A percentile compares a stretch with the other conserved stretches of the same genome.
Evolutionary conservation across 139 green algal genomes (phyloP).

Genomic region (Yamagishiella unicocca): DNA sequence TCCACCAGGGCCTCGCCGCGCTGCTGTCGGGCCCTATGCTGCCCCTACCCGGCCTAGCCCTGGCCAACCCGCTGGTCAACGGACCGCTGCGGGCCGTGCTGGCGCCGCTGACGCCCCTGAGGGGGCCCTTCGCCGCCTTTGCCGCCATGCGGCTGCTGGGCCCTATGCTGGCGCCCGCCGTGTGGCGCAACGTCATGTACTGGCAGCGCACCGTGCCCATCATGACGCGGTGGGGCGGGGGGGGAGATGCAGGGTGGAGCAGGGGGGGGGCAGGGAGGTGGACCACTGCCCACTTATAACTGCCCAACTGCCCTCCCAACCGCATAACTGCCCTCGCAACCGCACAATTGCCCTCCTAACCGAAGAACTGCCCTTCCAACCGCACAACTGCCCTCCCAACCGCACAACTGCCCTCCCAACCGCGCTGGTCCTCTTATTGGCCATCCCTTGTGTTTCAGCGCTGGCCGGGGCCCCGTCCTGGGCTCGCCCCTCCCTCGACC

Average conservation of each 20-base stretch:
- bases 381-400: neutral
- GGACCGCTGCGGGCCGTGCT: neutral
- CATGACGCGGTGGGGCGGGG: neutral
- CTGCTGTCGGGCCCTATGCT: neutral
- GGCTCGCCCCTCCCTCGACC: neutral
- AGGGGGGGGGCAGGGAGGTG: neutral
- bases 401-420: neutral
- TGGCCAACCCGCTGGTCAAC: neutral
- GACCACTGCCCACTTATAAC: neutral
- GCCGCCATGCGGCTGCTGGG: slow-evolving; percentile 5
- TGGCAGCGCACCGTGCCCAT: slow-evolving; percentile 55
- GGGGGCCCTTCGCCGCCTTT: slow-evolving; percentile 25
- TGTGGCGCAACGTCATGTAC: slow-evolving; percentile 54
- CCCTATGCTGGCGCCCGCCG: slow-evolving; percentile 18
- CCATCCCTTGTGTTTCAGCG: too few relatives aligned
- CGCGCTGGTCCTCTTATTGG: too few relatives aligned
- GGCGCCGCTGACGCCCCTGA: slow-evolving; percentile 22
- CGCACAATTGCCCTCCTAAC: too few relatives aligned
- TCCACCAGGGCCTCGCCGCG: slow-evolving; percentile 17
- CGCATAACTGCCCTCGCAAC: too few relatives aligned
- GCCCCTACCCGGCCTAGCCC: neutral
- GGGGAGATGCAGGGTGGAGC: neutral
- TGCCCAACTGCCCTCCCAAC: neutral
- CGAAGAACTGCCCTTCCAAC: neutral
- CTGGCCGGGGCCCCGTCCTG: too few relatives aligned